A percentile compares a stretch with the other conserved stretches of the same genome.
Conservation (phyloP, 2,329 filamentous ascomycete genomes). For the Colletotrichum lupini region DNA sequence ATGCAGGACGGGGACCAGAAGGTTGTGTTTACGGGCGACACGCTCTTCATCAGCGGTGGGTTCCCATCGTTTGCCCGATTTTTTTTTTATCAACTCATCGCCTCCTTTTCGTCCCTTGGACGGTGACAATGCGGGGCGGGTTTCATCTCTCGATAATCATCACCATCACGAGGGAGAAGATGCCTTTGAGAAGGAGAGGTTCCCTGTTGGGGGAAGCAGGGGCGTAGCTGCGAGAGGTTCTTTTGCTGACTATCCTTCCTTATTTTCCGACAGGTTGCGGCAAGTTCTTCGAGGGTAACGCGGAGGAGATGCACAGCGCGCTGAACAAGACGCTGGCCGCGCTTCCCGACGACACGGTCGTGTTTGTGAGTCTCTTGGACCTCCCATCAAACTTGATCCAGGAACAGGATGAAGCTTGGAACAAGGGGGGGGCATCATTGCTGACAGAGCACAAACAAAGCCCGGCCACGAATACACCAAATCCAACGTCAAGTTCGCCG, state of each 20-base stretch:
- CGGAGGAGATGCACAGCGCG: constrained; percentile 91
- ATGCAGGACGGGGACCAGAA: constrained; percentile 81
- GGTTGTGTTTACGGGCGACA: constrained; percentile 95
- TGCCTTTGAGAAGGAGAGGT: not conserved
- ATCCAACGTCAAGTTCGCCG: constrained; percentile 88
- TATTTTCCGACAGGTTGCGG: constrained; percentile 75
- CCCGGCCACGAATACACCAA: constrained; percentile 99
- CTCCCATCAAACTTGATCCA: too few species aligned
- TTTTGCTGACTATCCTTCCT: not conserved
- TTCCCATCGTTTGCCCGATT: not conserved
- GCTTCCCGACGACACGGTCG: constrained; percentile 89
- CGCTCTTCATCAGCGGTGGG: constrained; percentile 89
- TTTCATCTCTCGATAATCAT: too few species aligned
- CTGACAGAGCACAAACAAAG: constrained; percentile 52
- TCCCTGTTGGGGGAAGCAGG: not conserved
- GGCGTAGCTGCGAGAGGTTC: too few species aligned
- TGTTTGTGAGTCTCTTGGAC: constrained; percentile 73
- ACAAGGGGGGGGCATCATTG: not conserved
- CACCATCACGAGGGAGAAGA: not conserved
- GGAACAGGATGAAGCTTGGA: too few species aligned
- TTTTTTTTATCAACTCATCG: too few species aligned
- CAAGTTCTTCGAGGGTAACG: constrained; percentile 92
- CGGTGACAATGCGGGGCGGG: too few species aligned
- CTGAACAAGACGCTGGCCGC: constrained; percentile 85
- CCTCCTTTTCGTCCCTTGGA: too few species aligned